These are phyloP conservation scores for Pythium phragmitis DNA, from an alignment of 352 stramenopile species.

Conservation along the genomic window DNA sequence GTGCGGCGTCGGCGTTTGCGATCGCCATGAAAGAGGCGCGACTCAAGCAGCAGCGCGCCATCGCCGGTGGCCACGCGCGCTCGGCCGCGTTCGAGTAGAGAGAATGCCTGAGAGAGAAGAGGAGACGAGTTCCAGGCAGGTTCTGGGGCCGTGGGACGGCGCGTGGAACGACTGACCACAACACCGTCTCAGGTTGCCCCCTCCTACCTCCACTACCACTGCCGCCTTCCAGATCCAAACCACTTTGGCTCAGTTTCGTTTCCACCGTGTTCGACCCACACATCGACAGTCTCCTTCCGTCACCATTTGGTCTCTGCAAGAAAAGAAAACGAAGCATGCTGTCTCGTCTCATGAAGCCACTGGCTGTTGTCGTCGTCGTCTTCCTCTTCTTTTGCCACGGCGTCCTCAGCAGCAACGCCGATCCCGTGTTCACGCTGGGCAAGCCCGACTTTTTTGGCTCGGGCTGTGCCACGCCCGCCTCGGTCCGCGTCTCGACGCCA, in stretches of 20 bases:
- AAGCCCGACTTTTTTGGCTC: conserved; percentile 22
- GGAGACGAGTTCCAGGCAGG: neutral
- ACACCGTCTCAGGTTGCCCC: neutral
- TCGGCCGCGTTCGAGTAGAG: conserved; percentile 9
- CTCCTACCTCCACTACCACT: neutral
- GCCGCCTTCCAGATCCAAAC: neutral
- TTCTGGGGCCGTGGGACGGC: neutral
- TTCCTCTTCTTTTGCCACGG: neutral
- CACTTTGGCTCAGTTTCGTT: no score
- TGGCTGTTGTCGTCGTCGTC: neutral
- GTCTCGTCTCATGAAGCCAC: no score
- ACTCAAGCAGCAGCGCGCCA: conserved; percentile 54
- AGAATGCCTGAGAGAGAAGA: neutral
- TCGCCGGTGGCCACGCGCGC: conserved; percentile 16
- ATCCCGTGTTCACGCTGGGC: conserved; percentile 23
- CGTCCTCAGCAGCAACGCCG: neutral
- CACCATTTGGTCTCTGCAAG: no score
- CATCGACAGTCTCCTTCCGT: no score
- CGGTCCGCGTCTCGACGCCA: conserved; percentile 2
- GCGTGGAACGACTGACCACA: neutral
- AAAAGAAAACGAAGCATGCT: no score
- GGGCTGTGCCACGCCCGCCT: conserved; percentile 12
- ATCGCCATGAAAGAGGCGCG: conserved; percentile 78
- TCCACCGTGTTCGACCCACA: no score
- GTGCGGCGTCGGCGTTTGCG: conserved; percentile 65